A percentile compares a stretch with the other conserved stretches of the same genome.
phyloP scores from a whole-genome alignment of 768 basidiomycete genomes.

The Rhodotorula toruloides region DNA sequence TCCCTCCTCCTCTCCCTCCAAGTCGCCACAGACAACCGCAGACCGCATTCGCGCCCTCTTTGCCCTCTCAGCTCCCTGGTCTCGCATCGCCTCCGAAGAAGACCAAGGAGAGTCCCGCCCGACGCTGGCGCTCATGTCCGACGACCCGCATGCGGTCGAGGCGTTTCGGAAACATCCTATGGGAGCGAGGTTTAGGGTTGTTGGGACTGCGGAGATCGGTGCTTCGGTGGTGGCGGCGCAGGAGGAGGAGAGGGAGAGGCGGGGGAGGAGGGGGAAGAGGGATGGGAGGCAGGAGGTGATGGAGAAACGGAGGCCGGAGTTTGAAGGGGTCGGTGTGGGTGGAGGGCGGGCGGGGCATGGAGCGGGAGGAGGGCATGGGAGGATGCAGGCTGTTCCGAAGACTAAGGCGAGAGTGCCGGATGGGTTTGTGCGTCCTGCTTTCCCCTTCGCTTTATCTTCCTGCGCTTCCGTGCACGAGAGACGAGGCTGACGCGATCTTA shows the following conservation, averaged over 20 bases:
- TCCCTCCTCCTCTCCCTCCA: background rate
- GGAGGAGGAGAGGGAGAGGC: background rate
- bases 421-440: constrained; percentile 4
- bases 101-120: too few species aligned
- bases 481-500: background rate
- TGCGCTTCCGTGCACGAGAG: too few species aligned
- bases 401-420: too few species aligned
- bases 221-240: too few species aligned
- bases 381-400: too few species aligned
- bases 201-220: background rate
- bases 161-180: constrained; percentile 16
- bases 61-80: background rate
- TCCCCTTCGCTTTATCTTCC: background rate
- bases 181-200: constrained; percentile 12
- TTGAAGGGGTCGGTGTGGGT: too few species aligned
- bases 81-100: background rate
- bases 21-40: background rate
- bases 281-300: background rate
- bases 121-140: constrained; percentile 27
- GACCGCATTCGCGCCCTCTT: background rate
- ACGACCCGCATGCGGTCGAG: constrained; percentile 19
- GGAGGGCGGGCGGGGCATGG: too few species aligned
- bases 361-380: too few species aligned
- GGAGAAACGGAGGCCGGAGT: too few species aligned
- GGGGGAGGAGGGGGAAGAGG: background rate